Evolutionary conservation across 1,284 basidiomycete species (phyloP), one percentile per base, ranked within the genome.

Genomic region (Cryptococcus maquisensis): DNA sequence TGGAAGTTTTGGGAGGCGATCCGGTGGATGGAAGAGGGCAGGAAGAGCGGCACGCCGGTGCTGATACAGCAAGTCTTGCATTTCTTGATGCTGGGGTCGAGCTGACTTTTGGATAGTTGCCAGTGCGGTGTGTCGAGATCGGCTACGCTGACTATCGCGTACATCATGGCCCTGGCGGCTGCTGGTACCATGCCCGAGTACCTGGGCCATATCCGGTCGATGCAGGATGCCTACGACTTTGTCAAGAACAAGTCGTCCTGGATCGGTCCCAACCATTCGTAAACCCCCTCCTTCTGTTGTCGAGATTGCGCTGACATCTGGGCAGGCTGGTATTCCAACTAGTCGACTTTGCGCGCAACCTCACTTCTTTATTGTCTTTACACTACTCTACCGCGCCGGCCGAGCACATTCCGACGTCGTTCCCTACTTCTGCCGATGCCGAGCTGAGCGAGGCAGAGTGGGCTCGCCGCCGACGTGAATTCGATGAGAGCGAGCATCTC

Each of bases 61-160:
- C 80, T 96, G 61, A 85, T 96, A 53, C 93, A 96, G 90, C 92
- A 74, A 65, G 88, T 72, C 16, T 21, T 23, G 24, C 28, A 10
- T 24, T 24, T 20, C 20, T 9, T 12, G 8, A 48, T 20, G 28
- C 32, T 21, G 23, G 48, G 9, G 16, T 26, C 16, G 12, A 39
- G 18, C 18, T 49, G 48, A 49, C 40, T 0, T 24, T 18, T 21
- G 32, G 41, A 16, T 54, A 93, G 90, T 73, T 96, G 92, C 74
- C 94, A 98, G 78, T 96, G 93, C 75, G 94, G 94, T 61, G 90
- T 98, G 26, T 96, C 92, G 21, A 84, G 94, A 61, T 94, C 90
- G 21, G 94, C 93, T 16, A 97, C 94, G 1, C 78, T 97, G 64
- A 84, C 88, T 46, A 95, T 98, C 58, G 94, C 93, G 36, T 84